phyloP scores from a whole-genome alignment of 2,329 filamentous ascomycete species.

The Ilyonectria robusta region DNA sequence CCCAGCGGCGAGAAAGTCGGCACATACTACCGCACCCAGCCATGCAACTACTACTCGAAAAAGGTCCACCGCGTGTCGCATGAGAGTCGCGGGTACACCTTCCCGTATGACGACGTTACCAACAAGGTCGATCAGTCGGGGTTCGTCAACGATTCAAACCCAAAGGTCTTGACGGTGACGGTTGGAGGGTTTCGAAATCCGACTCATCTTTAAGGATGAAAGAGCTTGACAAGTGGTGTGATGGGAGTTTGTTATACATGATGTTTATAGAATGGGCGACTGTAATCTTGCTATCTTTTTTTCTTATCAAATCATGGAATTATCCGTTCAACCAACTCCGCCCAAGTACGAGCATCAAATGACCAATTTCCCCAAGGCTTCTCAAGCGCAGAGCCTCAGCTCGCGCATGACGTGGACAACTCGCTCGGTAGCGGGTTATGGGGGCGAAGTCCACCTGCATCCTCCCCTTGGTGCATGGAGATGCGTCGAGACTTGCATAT shows the following conservation, averaged over 20 bases:
- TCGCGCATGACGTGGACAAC: no score
- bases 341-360: no score
- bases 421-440: no score
- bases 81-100: slow-evolving; percentile 76
- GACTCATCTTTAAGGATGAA: neutral
- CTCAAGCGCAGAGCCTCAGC: no score
- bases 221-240: neutral
- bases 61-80: slow-evolving; percentile 74
- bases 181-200: slow-evolving; percentile 60
- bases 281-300: neutral
- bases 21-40: slow-evolving; percentile 66
- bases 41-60: slow-evolving; percentile 78
- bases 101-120: slow-evolving; percentile 80
- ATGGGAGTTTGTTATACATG: neutral
- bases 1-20: slow-evolving; percentile 64
- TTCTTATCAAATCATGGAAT: neutral
- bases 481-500: neutral
- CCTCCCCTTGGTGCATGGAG: neutral
- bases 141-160: slow-evolving; percentile 70
- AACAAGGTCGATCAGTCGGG: slow-evolving; percentile 74
- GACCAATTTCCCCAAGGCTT: no score
- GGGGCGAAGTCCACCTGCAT: neutral
- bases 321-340: neutral
- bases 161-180: slow-evolving; percentile 68
- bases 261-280: neutral